Base-by-base conservation (phyloP, 1,139 yeast species). In the Trichomonascaceae sp. region DNA sequence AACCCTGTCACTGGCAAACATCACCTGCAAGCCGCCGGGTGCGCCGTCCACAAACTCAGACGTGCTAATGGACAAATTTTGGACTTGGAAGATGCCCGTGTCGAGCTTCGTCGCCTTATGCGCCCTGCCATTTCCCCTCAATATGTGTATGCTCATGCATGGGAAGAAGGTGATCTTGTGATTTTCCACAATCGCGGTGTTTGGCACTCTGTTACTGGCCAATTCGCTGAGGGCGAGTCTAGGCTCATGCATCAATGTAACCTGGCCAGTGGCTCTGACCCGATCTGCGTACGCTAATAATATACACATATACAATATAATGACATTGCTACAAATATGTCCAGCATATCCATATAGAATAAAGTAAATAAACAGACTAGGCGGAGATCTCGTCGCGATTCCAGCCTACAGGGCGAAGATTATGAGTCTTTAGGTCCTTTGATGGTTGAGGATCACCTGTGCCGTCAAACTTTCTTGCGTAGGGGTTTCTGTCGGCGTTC, bases 181-280 rank as follows among this genome's bases (percentile, higher is more conserved):
- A 74, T 82, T 38, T 82, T 82, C 63, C 81, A 66, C 60, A 82
- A 82, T 64, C 69, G 87, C 53, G 93, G 93, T 28, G 89, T 82
- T 9, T 77, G 85, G 76, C 94, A 82, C 53, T 74, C 89, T 4
- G 93, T 82, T 26, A 81, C 93, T 17, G 93, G 93, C 34, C 93
- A 81, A 54, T 76, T 82, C 57, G 76, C 72, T 17, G 66, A 67
- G 16, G 81, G 77, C 36, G 92, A 81, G 52, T 72, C 72, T 50
- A 69, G 94, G 54, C 65, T 82, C 54, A 81, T 82, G 93, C 94
- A 82, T 54, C 94, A 82, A 59, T 82, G 94, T 59, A 82, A 82
- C 59, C 80, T 82, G 56, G 93, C 94, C 14, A 74, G 84, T 52
- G 85, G 84, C 4, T 44, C 53, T 16, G 92, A 80, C 51, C 93